Evolutionary conservation across 2,329 filamentous ascomycete genomes (phyloP).

Genomic region (Clonostachys solani): DNA sequence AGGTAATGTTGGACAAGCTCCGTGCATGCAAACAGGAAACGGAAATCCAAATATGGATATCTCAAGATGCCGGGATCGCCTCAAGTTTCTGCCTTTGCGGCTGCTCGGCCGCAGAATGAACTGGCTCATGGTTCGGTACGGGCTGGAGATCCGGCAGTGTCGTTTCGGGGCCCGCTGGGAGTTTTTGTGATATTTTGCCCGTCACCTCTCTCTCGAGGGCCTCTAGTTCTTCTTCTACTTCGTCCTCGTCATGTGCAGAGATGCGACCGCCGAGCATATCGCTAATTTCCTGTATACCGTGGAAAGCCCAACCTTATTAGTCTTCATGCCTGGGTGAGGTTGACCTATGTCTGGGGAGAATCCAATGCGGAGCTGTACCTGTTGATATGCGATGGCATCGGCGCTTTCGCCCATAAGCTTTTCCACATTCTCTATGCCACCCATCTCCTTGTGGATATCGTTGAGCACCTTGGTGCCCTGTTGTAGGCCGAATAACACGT

Average conservation of each 20-base stretch:
- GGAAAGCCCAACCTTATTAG: no score
- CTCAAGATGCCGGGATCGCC: no score
- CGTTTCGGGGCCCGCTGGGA: no score
- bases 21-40: no score
- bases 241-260: slow-evolving; percentile 93
- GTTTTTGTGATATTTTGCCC: slow-evolving; percentile 3
- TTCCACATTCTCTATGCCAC: slow-evolving; percentile 88
- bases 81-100: no score
- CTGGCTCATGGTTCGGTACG: no score
- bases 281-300: slow-evolving; percentile 69
- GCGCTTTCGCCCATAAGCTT: slow-evolving; percentile 91
- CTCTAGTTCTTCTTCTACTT: slow-evolving; percentile 92
- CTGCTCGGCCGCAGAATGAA: no score
- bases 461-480: slow-evolving; percentile 87
- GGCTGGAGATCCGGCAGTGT: no score
- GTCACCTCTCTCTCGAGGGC: slow-evolving; percentile 57
- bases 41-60: no score
- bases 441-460: slow-evolving; percentile 94
- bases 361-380: slow-evolving; percentile 41
- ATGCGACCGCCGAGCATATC: slow-evolving; percentile 86
- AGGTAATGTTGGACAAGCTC: no score
- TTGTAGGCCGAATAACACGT: slow-evolving; percentile 87
- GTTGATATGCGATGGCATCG: slow-evolving; percentile 87
- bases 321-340: background rate
- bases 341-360: background rate